Percentiles rank a stretch among this genome's conserved stretches.
Conservation (phyloP, 108 stramenopile species). For the Bacterosira constricta region DNA sequence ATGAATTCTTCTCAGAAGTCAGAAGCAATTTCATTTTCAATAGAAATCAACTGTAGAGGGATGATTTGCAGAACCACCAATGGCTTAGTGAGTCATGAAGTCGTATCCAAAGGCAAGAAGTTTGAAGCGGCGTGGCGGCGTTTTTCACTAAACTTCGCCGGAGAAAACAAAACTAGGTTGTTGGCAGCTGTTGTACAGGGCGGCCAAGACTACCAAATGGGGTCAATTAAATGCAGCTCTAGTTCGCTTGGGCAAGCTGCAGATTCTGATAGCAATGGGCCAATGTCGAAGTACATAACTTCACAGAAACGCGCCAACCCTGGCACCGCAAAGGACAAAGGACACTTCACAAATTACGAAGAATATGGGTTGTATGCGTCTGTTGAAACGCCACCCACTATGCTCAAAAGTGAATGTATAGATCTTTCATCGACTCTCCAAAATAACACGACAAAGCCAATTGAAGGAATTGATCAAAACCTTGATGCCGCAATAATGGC, state of each 20-base stretch:
- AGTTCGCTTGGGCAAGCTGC: neutral
- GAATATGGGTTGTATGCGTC: constrained; percentile 39
- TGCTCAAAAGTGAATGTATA: neutral
- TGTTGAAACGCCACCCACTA: constrained; percentile 6
- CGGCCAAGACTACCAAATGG: constrained; percentile 70
- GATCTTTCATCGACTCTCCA: neutral
- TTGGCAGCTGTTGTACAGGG: constrained; percentile 63
- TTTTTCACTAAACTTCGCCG: constrained; percentile 30
- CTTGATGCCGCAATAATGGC: constrained; percentile 36
- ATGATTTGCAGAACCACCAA: constrained; percentile 63
- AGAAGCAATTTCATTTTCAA: constrained; percentile 37
- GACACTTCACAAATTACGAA: constrained; percentile 27
- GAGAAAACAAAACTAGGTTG: constrained; percentile 53
- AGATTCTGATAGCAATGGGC: neutral
- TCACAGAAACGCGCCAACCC: neutral
- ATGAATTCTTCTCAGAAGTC: neutral
- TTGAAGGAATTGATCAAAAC: neutral
- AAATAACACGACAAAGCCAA: neutral
- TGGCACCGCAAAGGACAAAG: constrained; percentile 5
- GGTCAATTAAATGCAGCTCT: constrained; percentile 46
- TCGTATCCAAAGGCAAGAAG: constrained; percentile 70
- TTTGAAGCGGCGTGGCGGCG: constrained; percentile 78
- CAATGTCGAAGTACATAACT: constrained; percentile 15
- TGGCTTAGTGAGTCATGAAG: constrained; percentile 67
- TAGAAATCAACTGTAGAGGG: constrained; percentile 69